These are phyloP conservation scores for Botrytis fabae DNA, from an alignment of 2,329 filamentous ascomycete species.

Conservation along the genomic window DNA sequence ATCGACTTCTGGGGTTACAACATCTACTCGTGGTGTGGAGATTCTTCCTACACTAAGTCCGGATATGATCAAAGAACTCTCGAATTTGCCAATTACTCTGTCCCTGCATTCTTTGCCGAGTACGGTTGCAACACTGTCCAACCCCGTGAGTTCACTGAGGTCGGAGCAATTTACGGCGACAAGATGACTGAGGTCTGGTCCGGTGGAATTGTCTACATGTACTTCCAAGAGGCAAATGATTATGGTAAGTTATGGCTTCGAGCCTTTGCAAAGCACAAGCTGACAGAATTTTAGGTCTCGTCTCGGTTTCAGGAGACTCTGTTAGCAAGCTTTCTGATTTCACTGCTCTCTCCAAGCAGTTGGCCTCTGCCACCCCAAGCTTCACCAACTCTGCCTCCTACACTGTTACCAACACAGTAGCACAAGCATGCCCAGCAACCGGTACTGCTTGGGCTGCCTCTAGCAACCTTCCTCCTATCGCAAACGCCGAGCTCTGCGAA, in stretches of 20 bases:
- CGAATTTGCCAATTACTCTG: conserved; percentile 86
- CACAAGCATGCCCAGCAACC: conserved; percentile 68
- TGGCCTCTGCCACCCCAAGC: conserved; percentile 66
- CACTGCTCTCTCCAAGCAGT: conserved; percentile 66
- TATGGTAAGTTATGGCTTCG: conserved; percentile 59
- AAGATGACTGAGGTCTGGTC: conserved; percentile 88
- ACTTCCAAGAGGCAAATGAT: conserved; percentile 87
- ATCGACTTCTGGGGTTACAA: conserved; percentile 99
- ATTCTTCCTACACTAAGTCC: conserved; percentile 73
- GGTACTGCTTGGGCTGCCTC: conserved; percentile 67
- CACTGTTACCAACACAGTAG: conserved; percentile 68
- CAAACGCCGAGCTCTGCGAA: conserved; percentile 74
- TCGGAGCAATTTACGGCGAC: conserved; percentile 72
- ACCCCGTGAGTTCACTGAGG: conserved; percentile 81
- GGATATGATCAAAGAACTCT: conserved; percentile 80
- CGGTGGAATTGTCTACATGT: conserved; percentile 99
- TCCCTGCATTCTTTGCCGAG: conserved; percentile 97
- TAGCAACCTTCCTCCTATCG: conserved; percentile 73
- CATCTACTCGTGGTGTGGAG: conserved; percentile 98
- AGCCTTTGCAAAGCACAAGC: conserved; percentile 4
- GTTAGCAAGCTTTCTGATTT: conserved; percentile 75
- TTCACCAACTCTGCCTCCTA: conserved; percentile 68
- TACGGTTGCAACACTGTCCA: conserved; percentile 84
- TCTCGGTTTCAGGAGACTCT: conserved; percentile 57
- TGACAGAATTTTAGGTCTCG: conserved; percentile 57